Evolutionary conservation across 305 asterid genomes (phyloP).

Genomic region (Fraxinus platypoda): DNA sequence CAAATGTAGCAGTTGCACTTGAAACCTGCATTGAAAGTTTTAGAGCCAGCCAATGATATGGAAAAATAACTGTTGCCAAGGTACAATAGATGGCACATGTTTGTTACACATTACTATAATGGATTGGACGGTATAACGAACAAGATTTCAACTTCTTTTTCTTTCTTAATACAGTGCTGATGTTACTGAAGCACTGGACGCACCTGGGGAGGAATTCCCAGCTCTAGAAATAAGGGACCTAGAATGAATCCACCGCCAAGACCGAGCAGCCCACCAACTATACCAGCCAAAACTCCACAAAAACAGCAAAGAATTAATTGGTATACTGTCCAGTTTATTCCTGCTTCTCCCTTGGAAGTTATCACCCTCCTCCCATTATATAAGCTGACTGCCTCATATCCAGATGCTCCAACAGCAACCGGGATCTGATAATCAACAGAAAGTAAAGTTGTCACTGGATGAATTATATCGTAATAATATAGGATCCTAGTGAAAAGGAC

Average conservation of each 20-base stretch:
- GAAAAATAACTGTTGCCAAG: background rate
- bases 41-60: background rate
- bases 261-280: conserved; percentile 77
- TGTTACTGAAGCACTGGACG: background rate
- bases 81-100: background rate
- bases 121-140: background rate
- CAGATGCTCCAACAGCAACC: conserved; percentile 59
- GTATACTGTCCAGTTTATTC: conserved; percentile 43
- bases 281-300: conserved; percentile 68
- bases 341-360: conserved; percentile 47
- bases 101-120: background rate
- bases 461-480: background rate
- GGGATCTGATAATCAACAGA: conserved; percentile 46
- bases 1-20: conserved; percentile 76
- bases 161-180: background rate
- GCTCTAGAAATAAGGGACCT: conserved; percentile 69
- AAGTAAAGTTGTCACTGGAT: background rate
- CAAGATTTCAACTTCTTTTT: background rate
- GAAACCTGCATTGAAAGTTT: conserved; percentile 46
- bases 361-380: conserved; percentile 56
- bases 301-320: conserved; percentile 55
- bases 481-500: background rate
- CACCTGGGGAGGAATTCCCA: conserved; percentile 75
- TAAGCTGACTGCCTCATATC: conserved; percentile 56
- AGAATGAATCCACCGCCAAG: conserved; percentile 79